Evolutionary conservation across 345 rosid genomes (phyloP).

Genomic region (Ceriops decandra): DNA sequence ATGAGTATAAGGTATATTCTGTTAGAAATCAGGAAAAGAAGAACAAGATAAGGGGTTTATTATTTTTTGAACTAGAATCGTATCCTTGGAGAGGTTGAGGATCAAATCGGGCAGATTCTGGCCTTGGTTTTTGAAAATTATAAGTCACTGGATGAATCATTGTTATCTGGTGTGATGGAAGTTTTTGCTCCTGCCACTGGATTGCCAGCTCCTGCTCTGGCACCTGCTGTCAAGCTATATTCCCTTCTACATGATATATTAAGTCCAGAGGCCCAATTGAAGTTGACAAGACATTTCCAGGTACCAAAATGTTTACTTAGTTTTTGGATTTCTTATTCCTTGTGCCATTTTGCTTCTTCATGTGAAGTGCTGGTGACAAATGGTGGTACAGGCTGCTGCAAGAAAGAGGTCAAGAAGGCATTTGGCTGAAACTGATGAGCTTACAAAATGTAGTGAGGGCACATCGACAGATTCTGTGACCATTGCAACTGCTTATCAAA

Average conservation of each 20-base stretch:
- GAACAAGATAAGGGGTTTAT: not conserved
- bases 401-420: conserved; percentile 27
- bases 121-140: conserved; percentile 26
- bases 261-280: conserved; percentile 18
- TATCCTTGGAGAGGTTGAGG: conserved; percentile 28
- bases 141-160: conserved; percentile 25
- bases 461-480: conserved; percentile 12
- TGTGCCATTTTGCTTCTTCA: not conserved
- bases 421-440: conserved; percentile 23
- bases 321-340: not conserved
- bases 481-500: conserved; percentile 19
- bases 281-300: conserved; percentile 29
- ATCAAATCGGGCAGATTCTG: conserved; percentile 24
- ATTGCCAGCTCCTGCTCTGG: conserved; percentile 26
- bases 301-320: conserved; percentile 1
- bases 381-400: conserved; percentile 25
- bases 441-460: conserved; percentile 13
- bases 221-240: conserved; percentile 28
- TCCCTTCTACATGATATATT: conserved; percentile 21
- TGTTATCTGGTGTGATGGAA: conserved; percentile 21
- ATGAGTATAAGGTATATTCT: not conserved
- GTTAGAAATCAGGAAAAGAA: not conserved
- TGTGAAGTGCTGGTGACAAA: not conserved
- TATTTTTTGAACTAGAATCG: conserved; percentile 19
- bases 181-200: conserved; percentile 24